phyloP scores from a whole-genome alignment of 2,329 filamentous ascomycete species.

The Nigrospora oryzae region DNA sequence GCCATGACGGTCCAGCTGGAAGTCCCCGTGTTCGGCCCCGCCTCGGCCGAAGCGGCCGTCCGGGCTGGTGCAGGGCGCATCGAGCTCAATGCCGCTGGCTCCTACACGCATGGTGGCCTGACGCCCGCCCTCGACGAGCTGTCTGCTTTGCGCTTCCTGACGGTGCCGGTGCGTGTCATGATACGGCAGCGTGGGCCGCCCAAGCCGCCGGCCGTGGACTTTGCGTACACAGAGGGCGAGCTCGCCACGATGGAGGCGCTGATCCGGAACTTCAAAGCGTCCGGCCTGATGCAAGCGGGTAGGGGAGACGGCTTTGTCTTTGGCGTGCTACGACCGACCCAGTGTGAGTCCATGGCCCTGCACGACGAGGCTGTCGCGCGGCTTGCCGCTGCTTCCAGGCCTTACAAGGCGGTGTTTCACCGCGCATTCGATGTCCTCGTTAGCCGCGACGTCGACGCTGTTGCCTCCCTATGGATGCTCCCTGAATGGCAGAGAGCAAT shows the following conservation, averaged over 20 bases:
- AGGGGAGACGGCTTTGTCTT: conserved; percentile 51
- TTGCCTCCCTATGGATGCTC: background rate
- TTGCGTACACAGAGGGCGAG: conserved; percentile 38
- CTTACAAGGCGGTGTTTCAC: conserved; percentile 42
- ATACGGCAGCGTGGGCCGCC: conserved; percentile 38
- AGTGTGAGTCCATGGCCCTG: conserved; percentile 15
- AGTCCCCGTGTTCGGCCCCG: conserved; percentile 43
- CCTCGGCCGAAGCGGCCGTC: conserved; percentile 29
- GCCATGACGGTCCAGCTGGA: conserved; percentile 28
- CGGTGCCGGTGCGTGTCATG: conserved; percentile 42
- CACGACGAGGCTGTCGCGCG: conserved; percentile 28
- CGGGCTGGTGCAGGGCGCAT: conserved; percentile 37
- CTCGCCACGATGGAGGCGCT: conserved; percentile 30
- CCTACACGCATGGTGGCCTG: conserved; percentile 41
- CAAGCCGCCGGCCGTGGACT: conserved; percentile 24
- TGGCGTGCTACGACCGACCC: conserved; percentile 29
- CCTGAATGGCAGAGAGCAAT: conserved; percentile 19
- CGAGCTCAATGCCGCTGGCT: conserved; percentile 44
- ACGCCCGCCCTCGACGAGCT: conserved; percentile 38
- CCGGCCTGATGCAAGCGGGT: conserved; percentile 24
- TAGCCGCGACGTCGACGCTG: conserved; percentile 6
- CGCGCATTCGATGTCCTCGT: conserved; percentile 46
- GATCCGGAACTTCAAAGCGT: conserved; percentile 27
- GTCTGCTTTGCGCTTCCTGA: conserved; percentile 11
- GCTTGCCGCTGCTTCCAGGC: conserved; percentile 32